Base-by-base conservation (phyloP, 2,329 filamentous ascomycete species). In the Coleophoma eucalyptorum region DNA sequence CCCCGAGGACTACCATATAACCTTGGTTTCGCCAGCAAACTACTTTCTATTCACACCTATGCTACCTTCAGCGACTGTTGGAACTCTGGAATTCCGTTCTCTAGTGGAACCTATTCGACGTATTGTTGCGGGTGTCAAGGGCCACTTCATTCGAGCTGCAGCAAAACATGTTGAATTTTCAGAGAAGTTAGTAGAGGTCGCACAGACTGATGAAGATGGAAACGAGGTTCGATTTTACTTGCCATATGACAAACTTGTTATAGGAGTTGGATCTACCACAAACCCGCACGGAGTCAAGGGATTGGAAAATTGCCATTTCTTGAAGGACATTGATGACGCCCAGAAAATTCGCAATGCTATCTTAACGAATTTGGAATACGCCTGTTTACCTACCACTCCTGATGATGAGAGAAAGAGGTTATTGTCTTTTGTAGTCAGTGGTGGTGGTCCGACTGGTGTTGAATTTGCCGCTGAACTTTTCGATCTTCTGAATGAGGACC, bases 31-130 rank as follows among this genome's bases (percentile, higher is more conserved):
- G 12, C 93, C 94, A 0, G 88, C 88, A 34, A 97, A 97, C 64
- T 96, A 97, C 72, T 99, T 99, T 72, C 74, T 99, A 32, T 99
- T 99, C 69, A 99, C 94, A 2, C 94, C 94, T 1, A 97, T 99
- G 92, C 77, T 99, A 41, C 94, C 94, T 2, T 96, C 91, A 33
- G 95, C 94, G 7, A 99, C 95, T 0, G 94, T 99, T 5, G 95
- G 95, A 12, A 99, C 94, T 0, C 76, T 99, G 32, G 93, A 96
- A 65, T 75, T 97, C 62, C 80, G 93, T 57, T 96, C 91, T 46
- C 76, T 99, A 52, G 90, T 97, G 38, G 94, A 99, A 69, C 94
- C 94, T 0, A 89, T 99, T 54, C 83, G 94, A 55, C 83, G 89
- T 44, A 94, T 99, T 59, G 75, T 97, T 18, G 74, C 80, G 49